Evolutionary conservation across 371 early-diverging fungal genomes (phyloP), one percentile per base, ranked within the genome.

Genomic region (Batkoa obscura): DNA sequence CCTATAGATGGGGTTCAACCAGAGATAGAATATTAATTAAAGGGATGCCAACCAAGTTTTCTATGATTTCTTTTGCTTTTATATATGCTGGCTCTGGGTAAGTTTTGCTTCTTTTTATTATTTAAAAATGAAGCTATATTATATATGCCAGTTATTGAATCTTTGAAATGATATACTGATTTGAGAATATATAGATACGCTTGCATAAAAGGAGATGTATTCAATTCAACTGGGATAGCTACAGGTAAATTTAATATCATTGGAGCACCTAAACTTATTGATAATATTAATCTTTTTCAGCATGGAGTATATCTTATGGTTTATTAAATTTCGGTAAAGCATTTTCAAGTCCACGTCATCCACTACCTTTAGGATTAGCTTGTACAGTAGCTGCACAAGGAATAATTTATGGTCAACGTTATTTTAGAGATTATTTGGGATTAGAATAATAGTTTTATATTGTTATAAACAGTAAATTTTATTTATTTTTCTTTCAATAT

Each of bases 351-450:
- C 49, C 5, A 17, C 6, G 49, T 9, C 49, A 48, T 48, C 8
- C 33, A 32, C 15, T 48, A 48, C 49, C 49, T 3, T 32, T 48
- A 32, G 32, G 8, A 31, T 6, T 15, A 32, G 3, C 23, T 8
- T 48, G 32, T 3, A 15, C 23, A 8, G 49, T 48, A 15, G 23
- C 33, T 5, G 32, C 23, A 3, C 31, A 48, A 48, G 49, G 49
- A 8, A 48, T 23, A 32, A 48, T 48, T 32, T 48, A 48, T 48
- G 49, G 49, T 17, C 49, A 48, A 48, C 23, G 49, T 9, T 48
- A 15, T 23, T 48, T 32, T 48, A 48, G 49, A 48, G 49, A 48
- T 9, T 48, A 48, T 48, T 48, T 48, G 5, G 49, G 49, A 8
- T 32, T 48, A 31, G 49, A 48, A 32, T 48, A n/a, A 32, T 31